Evolutionary conservation across 2,329 filamentous ascomycete genomes (phyloP).

Genomic region (Fusarium sp.): DNA sequence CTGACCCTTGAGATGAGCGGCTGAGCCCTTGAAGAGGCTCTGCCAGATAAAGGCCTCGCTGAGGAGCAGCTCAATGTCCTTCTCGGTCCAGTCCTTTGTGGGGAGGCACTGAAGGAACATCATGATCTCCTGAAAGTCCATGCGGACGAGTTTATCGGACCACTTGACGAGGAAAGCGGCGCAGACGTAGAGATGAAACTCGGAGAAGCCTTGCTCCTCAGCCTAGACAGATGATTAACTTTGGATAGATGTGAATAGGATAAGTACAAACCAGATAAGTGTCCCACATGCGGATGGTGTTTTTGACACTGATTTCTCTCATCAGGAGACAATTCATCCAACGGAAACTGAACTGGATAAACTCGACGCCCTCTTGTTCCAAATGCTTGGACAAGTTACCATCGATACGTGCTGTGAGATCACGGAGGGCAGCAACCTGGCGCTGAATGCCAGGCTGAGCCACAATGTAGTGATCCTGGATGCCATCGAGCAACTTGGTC

Average conservation of each 20-base stretch:
- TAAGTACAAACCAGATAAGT: constrained; percentile 86
- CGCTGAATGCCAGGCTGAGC: constrained; percentile 97
- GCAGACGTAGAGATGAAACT: constrained; percentile 98
- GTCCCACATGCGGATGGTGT: constrained; percentile 99
- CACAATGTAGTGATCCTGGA: constrained; percentile 99
- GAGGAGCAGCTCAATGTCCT: constrained; percentile 94
- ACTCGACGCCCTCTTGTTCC: constrained; percentile 91
- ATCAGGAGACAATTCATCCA: constrained; percentile 99
- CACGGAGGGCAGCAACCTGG: constrained; percentile 88
- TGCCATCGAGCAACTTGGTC: constrained; percentile 97
- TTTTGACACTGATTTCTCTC: constrained; percentile 95
- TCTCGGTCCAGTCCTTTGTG: constrained; percentile 94
- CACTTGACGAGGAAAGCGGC: constrained; percentile 98
- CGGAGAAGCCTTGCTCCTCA: constrained; percentile 97
- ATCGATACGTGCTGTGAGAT: constrained; percentile 93
- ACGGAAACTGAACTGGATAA: constrained; percentile 98
- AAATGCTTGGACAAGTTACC: constrained; percentile 86
- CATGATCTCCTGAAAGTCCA: constrained; percentile 99
- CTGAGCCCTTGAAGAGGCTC: constrained; percentile 93
- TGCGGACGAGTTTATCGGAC: constrained; percentile 93
- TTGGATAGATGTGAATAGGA: background rate
- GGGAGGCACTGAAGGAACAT: constrained; percentile 98
- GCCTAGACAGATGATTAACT: constrained; percentile 67
- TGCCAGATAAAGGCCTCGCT: constrained; percentile 99
- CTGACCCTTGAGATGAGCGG: constrained; percentile 81